Evolutionary conservation across 306 rosid genomes (phyloP), one percentile per base, ranked within the genome.

Genomic region (Vigna nakashimae): DNA sequence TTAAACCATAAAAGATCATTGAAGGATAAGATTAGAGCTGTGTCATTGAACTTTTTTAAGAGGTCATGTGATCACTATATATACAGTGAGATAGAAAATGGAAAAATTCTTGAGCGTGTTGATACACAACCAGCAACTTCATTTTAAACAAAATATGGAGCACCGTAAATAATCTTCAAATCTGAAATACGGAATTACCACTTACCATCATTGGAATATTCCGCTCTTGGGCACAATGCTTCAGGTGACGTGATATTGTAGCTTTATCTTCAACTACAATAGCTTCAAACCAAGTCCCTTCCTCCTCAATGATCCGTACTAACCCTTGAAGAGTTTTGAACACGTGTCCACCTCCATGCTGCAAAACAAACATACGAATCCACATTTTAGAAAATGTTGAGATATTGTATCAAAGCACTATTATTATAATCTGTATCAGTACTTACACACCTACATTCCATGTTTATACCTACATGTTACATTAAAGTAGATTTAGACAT

Each of bases 311-410:
- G 70, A 80, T 78, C 63, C 80, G 86, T 42, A 85, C 82, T 80
- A 92, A 79, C 92, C 91, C 72, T 14, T 89, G 96, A 68, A 90
- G 90, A 59, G 89, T 83, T 85, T 90, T 94, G 80, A 87, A 92
- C 51, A 87, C 92, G 68, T 65, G 64, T 71, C 96, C 96, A 45
- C 91, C 97, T 78, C 97, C 97, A 79, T 91, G 96, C 98, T 94
- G 79, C 18, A 63, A 51, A 81, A 64, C 20, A 16, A 32, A 62
- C 46, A 62, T 26, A 28, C 20, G 43, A 75, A 64, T 46, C 1
- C 57, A 51, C 6, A 46, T 51, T 77, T 63, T 36, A 63, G 17
- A 76, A 58, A 6, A 40, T 32, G n/a, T 24, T 11, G 51, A 68
- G 57, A 75, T 32, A 43, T 18, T 52, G 71, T 67, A 82, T 22